Base-by-base conservation (phyloP, 2,329 filamentous ascomycete species). In the Conoideocrella luteorostrata region DNA sequence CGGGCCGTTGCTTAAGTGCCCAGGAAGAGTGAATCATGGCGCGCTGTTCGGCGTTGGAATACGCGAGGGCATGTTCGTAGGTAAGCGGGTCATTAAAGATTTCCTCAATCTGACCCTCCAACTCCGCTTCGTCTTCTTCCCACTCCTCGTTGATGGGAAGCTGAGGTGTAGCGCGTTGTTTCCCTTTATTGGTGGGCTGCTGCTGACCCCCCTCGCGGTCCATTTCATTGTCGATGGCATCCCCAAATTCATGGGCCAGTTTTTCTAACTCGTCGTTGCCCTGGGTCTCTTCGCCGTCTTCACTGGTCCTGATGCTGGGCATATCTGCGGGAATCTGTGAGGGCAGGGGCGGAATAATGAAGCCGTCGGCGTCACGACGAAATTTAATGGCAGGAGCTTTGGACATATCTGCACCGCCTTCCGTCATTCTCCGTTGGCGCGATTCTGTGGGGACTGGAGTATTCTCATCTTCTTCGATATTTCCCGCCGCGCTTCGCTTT, bases 21-120 rank as follows among this genome's bases (percentile, higher is more conserved):
- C 72, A 71, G 39, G 73, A 65, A 2, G 72, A 72, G 63, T 74
- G 74, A 13, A 77, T 71, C 5, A 68, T 66, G 2, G 75, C 77
- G 17, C 74, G 68, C 48, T 78, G 70, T 47, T 77, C 71, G 5
- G 78, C 77, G 12, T 69, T 74, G 9, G 80, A 76, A 45, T 84
- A 75, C 1, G 72, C 70, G 44, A 75, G 72, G 5, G 74, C 74
- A 54, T 80, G 77, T 42, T 75, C 69, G 45, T 71, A 63, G 4
- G 74, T 77, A 39, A 75, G 65, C 1, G 79, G 77, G 52, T 84
- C 75, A 54, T 76, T 77, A 52, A 90, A 77, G 43, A 86, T 78
- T 47, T 81, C 77, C 11, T 79, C 77, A 56, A 91, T 88, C 55
- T 88, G 81, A 15, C 74, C 67, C 55, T 87, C 83, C 1, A 90